Conservation (phyloP, 164 flowering plant genomes). For the Vitis rotundifolia region DNA sequence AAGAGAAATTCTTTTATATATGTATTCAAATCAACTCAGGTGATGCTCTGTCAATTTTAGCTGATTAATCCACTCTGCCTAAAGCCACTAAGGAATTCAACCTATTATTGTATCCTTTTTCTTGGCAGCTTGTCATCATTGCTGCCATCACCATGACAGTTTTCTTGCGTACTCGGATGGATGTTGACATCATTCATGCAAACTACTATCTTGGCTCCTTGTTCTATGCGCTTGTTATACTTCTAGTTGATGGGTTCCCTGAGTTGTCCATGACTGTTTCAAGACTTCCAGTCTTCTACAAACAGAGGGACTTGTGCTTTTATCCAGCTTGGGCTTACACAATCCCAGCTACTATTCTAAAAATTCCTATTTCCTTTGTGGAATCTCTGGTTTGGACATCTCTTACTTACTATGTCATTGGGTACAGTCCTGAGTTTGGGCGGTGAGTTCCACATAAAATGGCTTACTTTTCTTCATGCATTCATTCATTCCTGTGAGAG, state of each 20-base stretch:
- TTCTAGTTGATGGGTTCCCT: slow-evolving; percentile 42
- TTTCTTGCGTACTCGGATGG: slow-evolving; percentile 44
- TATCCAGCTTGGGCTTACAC: slow-evolving; percentile 70
- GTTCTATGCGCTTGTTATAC: slow-evolving; percentile 35
- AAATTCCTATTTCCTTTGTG: slow-evolving; percentile 48
- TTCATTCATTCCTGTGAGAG: not conserved
- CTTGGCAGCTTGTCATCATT: slow-evolving; percentile 33
- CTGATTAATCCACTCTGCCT: too few relatives aligned
- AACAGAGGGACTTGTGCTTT: slow-evolving; percentile 43
- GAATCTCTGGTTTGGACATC: slow-evolving; percentile 44
- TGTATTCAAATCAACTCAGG: slow-evolving; percentile 42
- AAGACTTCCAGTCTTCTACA: slow-evolving; percentile 48
- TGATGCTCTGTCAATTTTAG: slow-evolving; percentile 4
- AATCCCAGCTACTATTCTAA: slow-evolving; percentile 43
- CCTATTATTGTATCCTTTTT: not conserved
- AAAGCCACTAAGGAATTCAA: too few relatives aligned
- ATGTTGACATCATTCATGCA: slow-evolving; percentile 32
- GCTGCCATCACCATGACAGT: slow-evolving; percentile 47
- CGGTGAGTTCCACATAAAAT: slow-evolving; percentile 31
- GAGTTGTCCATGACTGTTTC: slow-evolving; percentile 42
- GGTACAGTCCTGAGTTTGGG: slow-evolving; percentile 44
- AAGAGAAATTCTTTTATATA: slow-evolving; percentile 46
- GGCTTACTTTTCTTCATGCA: not conserved
- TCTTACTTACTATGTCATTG: slow-evolving; percentile 57
- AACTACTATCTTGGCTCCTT: slow-evolving; percentile 45